Evolutionary conservation across 2,329 filamentous ascomycete species (phyloP), one percentile per base, ranked within the genome.

Genomic region (Xylariaceae sp.): DNA sequence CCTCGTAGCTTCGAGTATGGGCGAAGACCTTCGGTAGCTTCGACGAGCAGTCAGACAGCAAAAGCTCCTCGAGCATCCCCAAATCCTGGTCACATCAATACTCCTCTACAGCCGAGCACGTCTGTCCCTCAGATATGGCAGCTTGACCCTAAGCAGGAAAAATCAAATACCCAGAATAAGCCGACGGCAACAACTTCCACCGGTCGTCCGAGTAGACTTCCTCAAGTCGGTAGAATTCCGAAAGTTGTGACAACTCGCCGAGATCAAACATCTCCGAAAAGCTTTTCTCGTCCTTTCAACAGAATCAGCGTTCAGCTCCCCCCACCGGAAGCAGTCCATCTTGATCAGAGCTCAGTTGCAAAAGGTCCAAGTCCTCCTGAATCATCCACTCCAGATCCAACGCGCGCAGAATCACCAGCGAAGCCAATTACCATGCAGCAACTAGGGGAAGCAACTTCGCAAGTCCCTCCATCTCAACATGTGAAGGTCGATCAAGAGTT

Each of bases 191-290:
- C 18, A 7, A 48, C 48, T 46, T 51, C 57, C 3, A 46, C 46
- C 39, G 60, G 57, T 17, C 72, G 74, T 4, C 82, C 82, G 10
- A 89, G 83, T 64, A 81, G 91, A 50, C 74, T 96, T 16, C 83
- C 86, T 28, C 90, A 93, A 60, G 85, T 96, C 43, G 92, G 91
- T 9, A 83, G 92, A 14, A 96, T 96, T 47, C 92, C 92, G 9
- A 85, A 84, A 62, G 90, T 96, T 4, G 77, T 93, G 31, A 89
- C 83, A 42, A 84, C 80, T 43, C 80, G 85, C 48, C 76, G 84
- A 34, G 81, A 87, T 56, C 82, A 82, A 44, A 81, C 83, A 1
- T 86, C 89, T 1, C 82, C 88, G 1, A 86, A 84, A 65, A 96
- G 90, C 31, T 96, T 96, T 67, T 96, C 92, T 3, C 79, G 90